Evolutionary conservation across 352 stramenopile genomes (phyloP), one percentile per base, ranked within the genome.

Genomic region (Globisporangium okanoganense): DNA sequence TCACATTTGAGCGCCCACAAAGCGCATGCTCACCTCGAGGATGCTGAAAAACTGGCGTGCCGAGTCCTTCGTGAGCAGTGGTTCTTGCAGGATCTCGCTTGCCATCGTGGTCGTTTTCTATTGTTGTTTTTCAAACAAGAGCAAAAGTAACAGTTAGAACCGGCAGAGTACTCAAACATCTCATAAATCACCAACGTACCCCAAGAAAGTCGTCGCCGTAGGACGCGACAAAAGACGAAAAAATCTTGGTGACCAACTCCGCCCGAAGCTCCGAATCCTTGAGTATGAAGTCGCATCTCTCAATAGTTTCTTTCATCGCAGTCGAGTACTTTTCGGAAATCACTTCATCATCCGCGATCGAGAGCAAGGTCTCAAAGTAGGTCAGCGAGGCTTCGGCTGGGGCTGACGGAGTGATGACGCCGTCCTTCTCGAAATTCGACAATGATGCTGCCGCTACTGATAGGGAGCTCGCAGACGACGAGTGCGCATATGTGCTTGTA

Each of bases 181-280:
- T 40, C 25, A 14, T 31, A 8, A n/a, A 22, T 2, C 12, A 9
- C 8, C 12, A n/a, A 48, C 66, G 35, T 78, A 94, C 85, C 6
- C 56, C 64, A 20, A 92, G 61, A 38, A 85, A 90, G 22, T 89
- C 76, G 36, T 90, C 85, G 20, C 77, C 80, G 62, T 79, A 91
- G 13, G 75, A 73, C 3, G 69, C 66, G 25, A 75, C 64, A 51
- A 89, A 91, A 1, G 69, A 80, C 12, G 73, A 78, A 56, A 88
- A 92, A 3, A 88, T 29, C 48, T 88, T 90, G 12, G 82, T 90
- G 27, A 88, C 58, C 12, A 94, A 58, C 48, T 94, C 85, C 1
- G 72, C 75, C 6, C 74, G 75, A 57, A 92, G 50, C 43, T 94
- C 85, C 10, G 77, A 80, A 40, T 79, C 75, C 29, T 87, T 87